phyloP scores from a whole-genome alignment of 805 yeast genomes.

The Metschnikowia shivogae region DNA sequence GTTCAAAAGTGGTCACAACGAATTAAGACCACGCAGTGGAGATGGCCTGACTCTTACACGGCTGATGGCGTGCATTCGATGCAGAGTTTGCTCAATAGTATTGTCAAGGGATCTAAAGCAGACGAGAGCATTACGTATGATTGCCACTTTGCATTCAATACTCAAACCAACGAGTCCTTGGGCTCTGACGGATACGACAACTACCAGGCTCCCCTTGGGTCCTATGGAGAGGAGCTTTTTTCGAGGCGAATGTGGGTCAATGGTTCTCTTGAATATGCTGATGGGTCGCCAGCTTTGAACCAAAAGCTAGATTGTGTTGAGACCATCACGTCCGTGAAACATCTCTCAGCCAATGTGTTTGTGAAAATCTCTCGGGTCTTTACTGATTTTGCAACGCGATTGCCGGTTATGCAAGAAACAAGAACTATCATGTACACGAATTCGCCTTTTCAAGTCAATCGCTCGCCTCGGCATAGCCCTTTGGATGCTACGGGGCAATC shows the following conservation, averaged over 20 bases:
- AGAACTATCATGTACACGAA: constrained; percentile 63
- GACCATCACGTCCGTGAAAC: constrained; percentile 39
- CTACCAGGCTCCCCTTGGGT: constrained; percentile 59
- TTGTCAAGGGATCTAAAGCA: not conserved
- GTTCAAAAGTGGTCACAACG: not conserved
- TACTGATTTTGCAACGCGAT: constrained; percentile 13
- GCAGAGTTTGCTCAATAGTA: constrained; percentile 6
- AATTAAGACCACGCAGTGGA: constrained; percentile 9
- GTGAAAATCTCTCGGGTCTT: constrained; percentile 57
- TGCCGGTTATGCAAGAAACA: constrained; percentile 40
- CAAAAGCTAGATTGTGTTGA: constrained; percentile 50
- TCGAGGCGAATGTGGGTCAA: constrained; percentile 75
- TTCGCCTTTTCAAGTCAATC: constrained; percentile 20
- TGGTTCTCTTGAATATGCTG: constrained; percentile 50
- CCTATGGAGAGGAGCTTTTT: constrained; percentile 28
- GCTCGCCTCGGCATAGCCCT: not conserved
- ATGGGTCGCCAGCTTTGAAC: constrained; percentile 26
- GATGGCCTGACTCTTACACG: constrained; percentile 13
- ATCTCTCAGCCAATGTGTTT: constrained; percentile 35
- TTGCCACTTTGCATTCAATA: constrained; percentile 64
- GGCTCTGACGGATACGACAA: constrained; percentile 78
- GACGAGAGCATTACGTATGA: constrained; percentile 32
- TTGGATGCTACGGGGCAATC: not conserved
- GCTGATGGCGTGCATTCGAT: constrained; percentile 9
- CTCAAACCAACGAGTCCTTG: constrained; percentile 48